Conservation (phyloP, 495 filamentous ascomycete species). For the Lasiosphaeria ovina region DNA sequence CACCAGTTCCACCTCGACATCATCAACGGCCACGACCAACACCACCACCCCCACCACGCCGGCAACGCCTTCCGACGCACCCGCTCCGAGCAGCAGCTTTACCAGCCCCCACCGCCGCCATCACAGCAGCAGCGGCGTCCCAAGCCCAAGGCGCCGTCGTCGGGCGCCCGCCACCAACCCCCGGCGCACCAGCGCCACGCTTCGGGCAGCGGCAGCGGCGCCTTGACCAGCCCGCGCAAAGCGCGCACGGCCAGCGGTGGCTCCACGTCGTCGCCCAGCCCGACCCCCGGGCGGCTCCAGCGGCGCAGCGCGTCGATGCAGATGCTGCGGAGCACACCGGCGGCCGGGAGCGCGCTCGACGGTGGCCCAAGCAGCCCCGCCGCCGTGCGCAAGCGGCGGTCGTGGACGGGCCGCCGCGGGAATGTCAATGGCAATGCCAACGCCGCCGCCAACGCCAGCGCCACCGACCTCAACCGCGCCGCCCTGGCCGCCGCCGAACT, state of each 20-base stretch:
- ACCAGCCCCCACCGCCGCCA: constrained; percentile 15
- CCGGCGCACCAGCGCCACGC: constrained; percentile 7
- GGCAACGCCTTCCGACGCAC: background rate
- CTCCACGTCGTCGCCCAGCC: constrained; percentile 16
- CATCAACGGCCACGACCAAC: background rate
- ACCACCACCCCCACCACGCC: background rate
- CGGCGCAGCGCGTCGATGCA: constrained; percentile 31
- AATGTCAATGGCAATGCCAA: background rate
- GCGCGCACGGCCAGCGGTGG: constrained; percentile 28
- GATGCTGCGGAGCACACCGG: constrained; percentile 13
- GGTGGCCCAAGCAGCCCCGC: background rate
- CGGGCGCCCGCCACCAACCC: constrained; percentile 39
- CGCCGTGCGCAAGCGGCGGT: constrained; percentile 28
- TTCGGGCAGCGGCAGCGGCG: background rate
- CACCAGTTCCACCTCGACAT: background rate
- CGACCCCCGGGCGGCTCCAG: constrained; percentile 15
- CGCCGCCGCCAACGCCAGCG: background rate
- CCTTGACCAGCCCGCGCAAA: constrained; percentile 37
- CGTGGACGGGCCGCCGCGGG: constrained; percentile 23
- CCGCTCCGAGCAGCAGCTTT: constrained; percentile 11
- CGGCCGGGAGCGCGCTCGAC: background rate
- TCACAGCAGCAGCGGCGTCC: constrained; percentile 27
- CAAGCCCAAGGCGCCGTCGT: constrained; percentile 43
- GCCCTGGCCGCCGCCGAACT: background rate
- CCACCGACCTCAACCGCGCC: background rate